Evolutionary conservation across 1,284 basidiomycete genomes (phyloP).

Genomic region (Heterobasidion parviporum): DNA sequence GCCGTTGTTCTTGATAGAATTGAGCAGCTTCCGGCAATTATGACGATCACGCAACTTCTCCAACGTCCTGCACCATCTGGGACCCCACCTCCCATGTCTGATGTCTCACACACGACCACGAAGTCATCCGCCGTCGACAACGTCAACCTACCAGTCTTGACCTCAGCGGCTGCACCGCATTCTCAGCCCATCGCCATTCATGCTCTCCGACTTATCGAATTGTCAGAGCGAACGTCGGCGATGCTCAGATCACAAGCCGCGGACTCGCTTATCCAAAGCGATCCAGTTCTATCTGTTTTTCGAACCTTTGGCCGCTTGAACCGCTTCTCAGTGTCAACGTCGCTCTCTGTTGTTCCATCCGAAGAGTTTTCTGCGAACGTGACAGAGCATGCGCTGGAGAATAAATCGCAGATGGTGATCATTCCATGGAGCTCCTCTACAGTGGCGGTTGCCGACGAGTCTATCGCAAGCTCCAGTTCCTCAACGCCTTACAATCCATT

Average conservation of each 20-base stretch:
- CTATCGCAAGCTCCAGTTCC: conserved; percentile 8
- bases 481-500: conserved; percentile 39
- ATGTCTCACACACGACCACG: conserved; percentile 2
- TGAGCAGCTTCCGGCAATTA: conserved; percentile 72
- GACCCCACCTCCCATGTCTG: background rate
- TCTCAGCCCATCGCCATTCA: conserved; percentile 23
- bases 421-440: conserved; percentile 58
- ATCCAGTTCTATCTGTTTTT: conserved; percentile 78
- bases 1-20: conserved; percentile 80
- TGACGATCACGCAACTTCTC: conserved; percentile 57
- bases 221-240: conserved; percentile 81
- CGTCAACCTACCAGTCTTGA: background rate
- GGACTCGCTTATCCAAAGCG: conserved; percentile 62
- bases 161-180: background rate
- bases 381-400: conserved; percentile 51
- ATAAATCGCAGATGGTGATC: conserved; percentile 67
- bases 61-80: conserved; percentile 21
- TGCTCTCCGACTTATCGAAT: conserved; percentile 81
- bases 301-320: conserved; percentile 76
- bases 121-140: conserved; percentile 14
- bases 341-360: conserved; percentile 57
- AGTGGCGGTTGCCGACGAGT: conserved; percentile 24
- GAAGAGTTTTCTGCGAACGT: conserved; percentile 69
- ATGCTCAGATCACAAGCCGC: conserved; percentile 76
- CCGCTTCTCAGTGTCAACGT: conserved; percentile 56